These are phyloP conservation scores for Fonsecaea nubica DNA, from an alignment of 2,329 filamentous ascomycete species.

Conservation along the genomic window DNA sequence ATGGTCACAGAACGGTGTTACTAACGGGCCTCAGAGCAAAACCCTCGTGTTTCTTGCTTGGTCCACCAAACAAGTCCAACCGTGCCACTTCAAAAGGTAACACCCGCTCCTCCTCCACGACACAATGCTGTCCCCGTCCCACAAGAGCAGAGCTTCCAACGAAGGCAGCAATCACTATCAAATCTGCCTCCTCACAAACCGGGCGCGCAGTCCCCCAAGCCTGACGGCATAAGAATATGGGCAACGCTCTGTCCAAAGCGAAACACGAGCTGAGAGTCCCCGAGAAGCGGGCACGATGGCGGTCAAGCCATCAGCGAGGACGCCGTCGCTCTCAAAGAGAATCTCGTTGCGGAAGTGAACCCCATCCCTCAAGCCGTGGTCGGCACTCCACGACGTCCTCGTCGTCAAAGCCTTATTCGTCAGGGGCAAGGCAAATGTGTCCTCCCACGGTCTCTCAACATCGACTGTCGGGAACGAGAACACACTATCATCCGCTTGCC, in stretches of 20 bases:
- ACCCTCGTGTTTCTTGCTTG: neutral
- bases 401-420: neutral
- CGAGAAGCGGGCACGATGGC: neutral
- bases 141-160: neutral
- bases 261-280: neutral
- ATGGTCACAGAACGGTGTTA: neutral
- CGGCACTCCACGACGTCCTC: neutral
- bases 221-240: neutral
- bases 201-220: neutral
- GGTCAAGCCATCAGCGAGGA: neutral
- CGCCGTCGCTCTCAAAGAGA: neutral
- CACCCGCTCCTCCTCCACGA: slow-evolving; percentile 1
- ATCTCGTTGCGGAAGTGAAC: neutral
- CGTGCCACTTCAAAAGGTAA: neutral
- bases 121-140: neutral
- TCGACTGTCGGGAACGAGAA: neutral
- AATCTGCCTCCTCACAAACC: neutral
- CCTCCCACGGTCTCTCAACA: neutral
- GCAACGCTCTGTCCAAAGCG: neutral
- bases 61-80: neutral
- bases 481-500: neutral
- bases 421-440: neutral
- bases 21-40: neutral
- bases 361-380: neutral
- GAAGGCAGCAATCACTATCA: neutral